A percentile compares a stretch with the other conserved stretches of the same genome.
These are phyloP conservation scores for Gracilariopsis chorda DNA, from an alignment of 23 red algal genomes.

Conservation along the genomic window DNA sequence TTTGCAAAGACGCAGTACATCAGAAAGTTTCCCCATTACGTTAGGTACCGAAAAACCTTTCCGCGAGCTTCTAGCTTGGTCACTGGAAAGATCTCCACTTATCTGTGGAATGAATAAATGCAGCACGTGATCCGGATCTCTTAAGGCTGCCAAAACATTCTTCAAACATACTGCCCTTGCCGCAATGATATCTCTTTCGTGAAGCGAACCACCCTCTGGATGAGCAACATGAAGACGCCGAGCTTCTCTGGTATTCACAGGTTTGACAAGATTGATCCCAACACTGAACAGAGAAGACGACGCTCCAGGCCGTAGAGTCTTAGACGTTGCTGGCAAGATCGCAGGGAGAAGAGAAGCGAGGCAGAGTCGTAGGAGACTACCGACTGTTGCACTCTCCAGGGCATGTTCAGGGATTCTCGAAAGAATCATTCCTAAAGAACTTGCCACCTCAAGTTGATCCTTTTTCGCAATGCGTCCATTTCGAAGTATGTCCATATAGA, in stretches of 20 bases:
- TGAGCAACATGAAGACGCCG: conserved; percentile 48
- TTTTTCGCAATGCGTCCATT: not conserved
- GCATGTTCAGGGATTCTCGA: conserved; percentile 32
- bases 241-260: conserved; percentile 30
- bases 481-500: not conserved
- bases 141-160: conserved; percentile 52
- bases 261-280: not conserved
- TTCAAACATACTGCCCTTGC: conserved; percentile 25
- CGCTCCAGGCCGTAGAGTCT: not conserved
- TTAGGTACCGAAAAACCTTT: not conserved
- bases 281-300: conserved; percentile 47
- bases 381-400: not conserved
- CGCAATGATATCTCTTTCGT: conserved; percentile 42
- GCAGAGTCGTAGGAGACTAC: not conserved
- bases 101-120: conserved; percentile 24
- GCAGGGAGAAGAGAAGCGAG: conserved; percentile 6
- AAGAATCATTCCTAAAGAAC: conserved; percentile 40
- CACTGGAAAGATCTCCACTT: not conserved
- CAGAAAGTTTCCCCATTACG: not conserved
- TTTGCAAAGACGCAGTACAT: conserved; percentile 37
- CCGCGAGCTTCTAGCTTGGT: not conserved
- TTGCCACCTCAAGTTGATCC: conserved; percentile 22
- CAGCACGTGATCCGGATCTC: conserved; percentile 8
- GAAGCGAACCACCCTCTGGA: conserved; percentile 61
- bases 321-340: not conserved